phyloP scores from a whole-genome alignment of 805 yeast genomes.

The Brettanomyces custersianus region DNA sequence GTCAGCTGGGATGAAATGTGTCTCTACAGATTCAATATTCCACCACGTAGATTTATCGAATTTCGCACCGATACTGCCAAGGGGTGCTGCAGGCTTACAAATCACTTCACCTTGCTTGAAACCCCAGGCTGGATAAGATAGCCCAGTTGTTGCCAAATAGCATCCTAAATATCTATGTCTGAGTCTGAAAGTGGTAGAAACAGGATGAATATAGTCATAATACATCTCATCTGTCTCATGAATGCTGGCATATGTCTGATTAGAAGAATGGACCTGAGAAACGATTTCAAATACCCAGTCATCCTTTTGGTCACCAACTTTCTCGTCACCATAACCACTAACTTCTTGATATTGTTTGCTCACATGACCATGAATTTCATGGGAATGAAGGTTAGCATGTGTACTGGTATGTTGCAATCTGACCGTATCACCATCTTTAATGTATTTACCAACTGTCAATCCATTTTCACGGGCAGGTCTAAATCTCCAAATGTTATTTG shows the following conservation, averaged over 20 bases:
- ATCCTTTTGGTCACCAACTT: slow-evolving; percentile 63
- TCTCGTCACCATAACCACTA: slow-evolving; percentile 61
- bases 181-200: slow-evolving; percentile 76
- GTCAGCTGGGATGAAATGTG: slow-evolving; percentile 34
- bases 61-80: slow-evolving; percentile 16
- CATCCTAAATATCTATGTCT: slow-evolving; percentile 63
- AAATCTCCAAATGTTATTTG: slow-evolving; percentile 66
- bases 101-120: slow-evolving; percentile 90
- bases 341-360: slow-evolving; percentile 44
- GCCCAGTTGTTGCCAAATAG: slow-evolving; percentile 79
- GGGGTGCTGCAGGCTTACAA: slow-evolving; percentile 45
- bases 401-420: slow-evolving; percentile 58
- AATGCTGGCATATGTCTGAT: slow-evolving; percentile 15
- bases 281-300: slow-evolving; percentile 69
- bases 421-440: slow-evolving; percentile 52
- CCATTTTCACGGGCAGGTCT: slow-evolving; percentile 29
- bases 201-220: slow-evolving; percentile 53
- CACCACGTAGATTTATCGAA: slow-evolving; percentile 65
- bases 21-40: slow-evolving; percentile 67
- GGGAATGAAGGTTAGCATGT: slow-evolving; percentile 63
- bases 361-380: slow-evolving; percentile 56
- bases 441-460: slow-evolving; percentile 14
- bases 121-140: slow-evolving; percentile 89
- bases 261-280: slow-evolving; percentile 36
- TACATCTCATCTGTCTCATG: slow-evolving; percentile 33